Conservation (phyloP, 176 grass and related monocot species). For the Carex scoparia region DNA sequence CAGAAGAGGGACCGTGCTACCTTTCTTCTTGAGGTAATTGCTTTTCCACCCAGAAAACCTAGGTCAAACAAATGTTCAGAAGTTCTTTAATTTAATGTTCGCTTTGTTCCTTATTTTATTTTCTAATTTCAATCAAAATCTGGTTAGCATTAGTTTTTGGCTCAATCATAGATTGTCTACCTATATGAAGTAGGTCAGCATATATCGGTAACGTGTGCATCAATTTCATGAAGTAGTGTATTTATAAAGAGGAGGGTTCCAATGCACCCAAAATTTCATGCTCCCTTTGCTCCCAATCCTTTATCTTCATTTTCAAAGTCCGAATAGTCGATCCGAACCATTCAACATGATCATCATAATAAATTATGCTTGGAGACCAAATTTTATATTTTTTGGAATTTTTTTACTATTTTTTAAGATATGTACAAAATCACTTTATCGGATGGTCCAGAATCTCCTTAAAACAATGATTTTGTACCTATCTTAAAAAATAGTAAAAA, state of each 20-base stretch:
- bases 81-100: background rate
- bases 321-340: too few relatives aligned
- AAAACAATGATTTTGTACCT: too few relatives aligned
- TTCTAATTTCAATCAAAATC: background rate
- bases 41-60: background rate
- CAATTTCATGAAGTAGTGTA: background rate
- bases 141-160: background rate
- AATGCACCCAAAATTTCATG: too few relatives aligned
- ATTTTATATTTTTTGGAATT: too few relatives aligned
- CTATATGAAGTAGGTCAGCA: background rate
- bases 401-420: too few relatives aligned
- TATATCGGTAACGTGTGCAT: background rate
- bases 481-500: too few relatives aligned
- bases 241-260: background rate
- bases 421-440: too few relatives aligned
- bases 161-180: background rate
- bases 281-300: too few relatives aligned
- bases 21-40: slow-evolving; percentile 43
- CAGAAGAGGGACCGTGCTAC: slow-evolving; percentile 69
- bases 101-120: background rate
- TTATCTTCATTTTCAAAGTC: too few relatives aligned
- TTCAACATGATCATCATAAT: too few relatives aligned
- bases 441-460: too few relatives aligned
- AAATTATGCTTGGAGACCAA: too few relatives aligned
- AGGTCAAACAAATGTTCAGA: background rate